Percentiles rank a stretch among this genome's conserved stretches.
These are phyloP conservation scores for Porphyridium purpureum DNA, from an alignment of 23 red algal species.

Conservation along the genomic window DNA sequence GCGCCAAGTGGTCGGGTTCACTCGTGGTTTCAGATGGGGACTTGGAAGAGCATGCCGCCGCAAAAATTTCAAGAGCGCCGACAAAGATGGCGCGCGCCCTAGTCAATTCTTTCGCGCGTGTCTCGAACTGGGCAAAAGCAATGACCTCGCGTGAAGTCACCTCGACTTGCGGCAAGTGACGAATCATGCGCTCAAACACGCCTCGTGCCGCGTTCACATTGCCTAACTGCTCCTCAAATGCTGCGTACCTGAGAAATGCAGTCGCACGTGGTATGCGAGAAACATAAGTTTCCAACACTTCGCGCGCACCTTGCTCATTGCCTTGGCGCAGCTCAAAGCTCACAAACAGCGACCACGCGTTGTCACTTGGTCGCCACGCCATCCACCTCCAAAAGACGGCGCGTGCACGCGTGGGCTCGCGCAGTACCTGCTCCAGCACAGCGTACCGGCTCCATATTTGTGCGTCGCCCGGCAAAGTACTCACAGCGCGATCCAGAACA, in stretches of 20 bases:
- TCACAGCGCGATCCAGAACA: conserved; percentile 61
- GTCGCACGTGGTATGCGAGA: background rate
- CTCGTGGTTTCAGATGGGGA: too few species aligned
- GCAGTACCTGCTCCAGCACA: conserved; percentile 70
- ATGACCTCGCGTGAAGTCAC: conserved; percentile 10
- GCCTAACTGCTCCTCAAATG: conserved; percentile 39
- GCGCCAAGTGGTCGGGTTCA: conserved; percentile 4
- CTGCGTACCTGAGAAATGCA: conserved; percentile 41
- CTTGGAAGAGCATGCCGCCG: too few species aligned
- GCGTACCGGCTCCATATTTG: conserved; percentile 76
- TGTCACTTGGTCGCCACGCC: conserved; percentile 45
- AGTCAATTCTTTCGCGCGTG: conserved; percentile 23
- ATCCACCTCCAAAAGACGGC: conserved; percentile 63
- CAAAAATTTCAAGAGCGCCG: too few species aligned
- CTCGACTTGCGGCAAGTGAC: conserved; percentile 8
- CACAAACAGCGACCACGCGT: conserved; percentile 46
- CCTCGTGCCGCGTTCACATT: conserved; percentile 13
- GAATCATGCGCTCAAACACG: conserved; percentile 32
- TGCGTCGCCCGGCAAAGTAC: conserved; percentile 41
- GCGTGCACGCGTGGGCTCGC: conserved; percentile 20
- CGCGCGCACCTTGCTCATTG: conserved; percentile 15
- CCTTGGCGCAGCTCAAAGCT: conserved; percentile 68
- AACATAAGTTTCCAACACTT: conserved; percentile 8
- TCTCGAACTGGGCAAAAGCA: conserved; percentile 66
- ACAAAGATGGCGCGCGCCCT: conserved; percentile 51